These are phyloP conservation scores for Colletotrichum truncatum DNA, from an alignment of 2,329 filamentous ascomycete genomes.

Conservation along the genomic window DNA sequence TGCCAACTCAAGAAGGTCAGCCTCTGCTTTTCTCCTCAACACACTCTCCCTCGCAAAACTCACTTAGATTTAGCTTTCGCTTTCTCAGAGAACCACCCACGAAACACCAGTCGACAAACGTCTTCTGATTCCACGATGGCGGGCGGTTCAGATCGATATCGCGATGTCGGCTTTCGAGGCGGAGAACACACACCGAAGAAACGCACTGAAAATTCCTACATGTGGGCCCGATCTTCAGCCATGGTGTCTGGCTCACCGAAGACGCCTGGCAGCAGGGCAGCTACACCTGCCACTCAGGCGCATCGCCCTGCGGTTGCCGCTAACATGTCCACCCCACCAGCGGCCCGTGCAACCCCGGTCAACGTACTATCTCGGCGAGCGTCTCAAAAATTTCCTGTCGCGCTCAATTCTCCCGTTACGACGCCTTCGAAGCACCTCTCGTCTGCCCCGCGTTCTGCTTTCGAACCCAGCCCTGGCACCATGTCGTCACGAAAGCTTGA, in stretches of 20 bases:
- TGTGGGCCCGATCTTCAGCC: slow-evolving; percentile 11
- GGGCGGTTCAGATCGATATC: not conserved
- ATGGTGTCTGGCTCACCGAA: not conserved
- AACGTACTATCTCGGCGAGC: slow-evolving; percentile 2
- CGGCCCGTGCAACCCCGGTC: slow-evolving; percentile 24
- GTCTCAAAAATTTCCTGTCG: slow-evolving; percentile 29
- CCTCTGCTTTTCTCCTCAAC: not conserved
- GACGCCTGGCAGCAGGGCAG: not conserved
- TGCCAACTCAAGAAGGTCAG: slow-evolving; percentile 2
- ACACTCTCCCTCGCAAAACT: not conserved
- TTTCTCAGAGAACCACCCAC: not conserved
- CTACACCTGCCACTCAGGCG: not conserved
- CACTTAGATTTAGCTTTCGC: not conserved
- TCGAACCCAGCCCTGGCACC: slow-evolving; percentile 5
- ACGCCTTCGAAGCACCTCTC: slow-evolving; percentile 12
- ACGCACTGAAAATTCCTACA: slow-evolving; percentile 14
- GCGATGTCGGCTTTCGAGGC: not conserved
- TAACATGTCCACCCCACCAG: not conserved
- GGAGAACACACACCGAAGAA: slow-evolving; percentile 3
- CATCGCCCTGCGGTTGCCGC: not conserved
- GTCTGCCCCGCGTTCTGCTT: not conserved
- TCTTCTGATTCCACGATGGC: not conserved
- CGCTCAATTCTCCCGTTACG: not conserved
- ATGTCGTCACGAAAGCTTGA: slow-evolving; percentile 28
- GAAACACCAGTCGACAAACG: not conserved